These are phyloP conservation scores for Kalanchoe fedtschenkoi DNA, from an alignment of 164 flowering plant genomes.

Conservation along the genomic window DNA sequence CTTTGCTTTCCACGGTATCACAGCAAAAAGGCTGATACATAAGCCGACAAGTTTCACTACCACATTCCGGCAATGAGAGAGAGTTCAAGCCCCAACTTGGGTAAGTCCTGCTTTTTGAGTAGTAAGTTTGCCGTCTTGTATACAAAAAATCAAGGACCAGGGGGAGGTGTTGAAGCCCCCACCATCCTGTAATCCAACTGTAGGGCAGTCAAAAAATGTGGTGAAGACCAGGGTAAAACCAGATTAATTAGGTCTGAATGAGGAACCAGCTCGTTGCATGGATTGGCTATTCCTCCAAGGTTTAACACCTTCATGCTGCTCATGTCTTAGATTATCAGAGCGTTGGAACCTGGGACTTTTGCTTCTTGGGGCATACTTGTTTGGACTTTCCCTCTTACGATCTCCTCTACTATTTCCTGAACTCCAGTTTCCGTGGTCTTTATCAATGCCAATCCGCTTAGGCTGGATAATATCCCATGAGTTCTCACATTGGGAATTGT, in stretches of 20 bases:
- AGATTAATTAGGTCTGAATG: background rate
- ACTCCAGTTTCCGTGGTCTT: too few relatives aligned
- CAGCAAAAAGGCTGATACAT: too few relatives aligned
- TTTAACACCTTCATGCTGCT: background rate
- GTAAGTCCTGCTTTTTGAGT: too few relatives aligned
- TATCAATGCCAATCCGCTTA: too few relatives aligned
- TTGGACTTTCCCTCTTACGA: constrained; percentile 28
- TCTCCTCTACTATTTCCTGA: too few relatives aligned
- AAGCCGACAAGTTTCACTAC: too few relatives aligned
- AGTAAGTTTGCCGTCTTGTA: too few relatives aligned
- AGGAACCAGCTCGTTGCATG: background rate
- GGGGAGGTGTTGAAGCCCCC: too few relatives aligned
- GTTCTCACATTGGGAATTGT: constrained; percentile 15
- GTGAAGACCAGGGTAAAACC: background rate
- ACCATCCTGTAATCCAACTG: background rate
- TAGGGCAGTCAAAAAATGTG: background rate
- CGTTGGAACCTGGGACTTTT: constrained; percentile 32
- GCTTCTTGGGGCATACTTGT: constrained; percentile 18
- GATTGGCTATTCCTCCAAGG: background rate
- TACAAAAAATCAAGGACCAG: too few relatives aligned
- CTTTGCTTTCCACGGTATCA: too few relatives aligned
- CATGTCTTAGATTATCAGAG: constrained; percentile 15
- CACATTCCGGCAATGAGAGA: too few relatives aligned
- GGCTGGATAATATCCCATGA: constrained; percentile 12
- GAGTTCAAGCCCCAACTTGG: too few relatives aligned